These are phyloP conservation scores for Edaphochlamys debaryana DNA, from an alignment of 139 green algal genomes.

Conservation along the genomic window DNA sequence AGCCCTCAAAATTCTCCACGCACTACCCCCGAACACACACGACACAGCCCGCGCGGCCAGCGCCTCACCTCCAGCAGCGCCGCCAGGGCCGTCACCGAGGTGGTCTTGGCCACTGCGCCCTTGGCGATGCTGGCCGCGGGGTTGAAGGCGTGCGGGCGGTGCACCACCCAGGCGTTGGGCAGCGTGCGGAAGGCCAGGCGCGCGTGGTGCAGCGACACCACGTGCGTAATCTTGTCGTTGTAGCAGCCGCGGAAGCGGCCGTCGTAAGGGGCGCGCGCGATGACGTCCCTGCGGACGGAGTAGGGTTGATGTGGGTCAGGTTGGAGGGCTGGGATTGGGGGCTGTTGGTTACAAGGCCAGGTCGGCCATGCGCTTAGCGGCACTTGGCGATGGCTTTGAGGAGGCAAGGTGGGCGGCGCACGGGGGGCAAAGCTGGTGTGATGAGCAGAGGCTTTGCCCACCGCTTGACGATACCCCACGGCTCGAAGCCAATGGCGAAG, in stretches of 20 bases:
- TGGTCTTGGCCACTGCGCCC: neutral
- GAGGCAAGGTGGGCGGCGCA: too few species aligned
- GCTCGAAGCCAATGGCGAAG: slow-evolving; percentile 46
- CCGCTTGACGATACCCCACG: slow-evolving; percentile 51
- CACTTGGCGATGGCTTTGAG: too few species aligned
- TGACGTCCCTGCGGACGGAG: neutral
- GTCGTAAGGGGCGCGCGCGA: slow-evolving; percentile 11
- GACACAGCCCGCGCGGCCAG: too few species aligned
- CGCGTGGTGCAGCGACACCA: slow-evolving; percentile 16
- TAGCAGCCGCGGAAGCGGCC: slow-evolving; percentile 31
- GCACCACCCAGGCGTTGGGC: slow-evolving; percentile 34
- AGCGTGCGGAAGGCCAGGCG: slow-evolving; percentile 6
- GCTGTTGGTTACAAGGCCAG: neutral
- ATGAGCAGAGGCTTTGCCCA: too few species aligned
- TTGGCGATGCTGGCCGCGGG: slow-evolving; percentile 12
- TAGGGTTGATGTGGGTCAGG: too few species aligned
- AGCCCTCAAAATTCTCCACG: too few species aligned
- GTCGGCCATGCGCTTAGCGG: too few species aligned
- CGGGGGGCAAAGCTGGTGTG: too few species aligned
- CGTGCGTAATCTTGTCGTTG: slow-evolving; percentile 38
- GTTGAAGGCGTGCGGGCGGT: slow-evolving; percentile 22
- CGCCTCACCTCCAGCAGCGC: slow-evolving; percentile 9
- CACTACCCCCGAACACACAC: too few species aligned
- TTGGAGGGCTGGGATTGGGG: neutral
- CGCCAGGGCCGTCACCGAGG: neutral